Conservation (phyloP, 441 rosid genomes). For the Bruguiera hainesii region DNA sequence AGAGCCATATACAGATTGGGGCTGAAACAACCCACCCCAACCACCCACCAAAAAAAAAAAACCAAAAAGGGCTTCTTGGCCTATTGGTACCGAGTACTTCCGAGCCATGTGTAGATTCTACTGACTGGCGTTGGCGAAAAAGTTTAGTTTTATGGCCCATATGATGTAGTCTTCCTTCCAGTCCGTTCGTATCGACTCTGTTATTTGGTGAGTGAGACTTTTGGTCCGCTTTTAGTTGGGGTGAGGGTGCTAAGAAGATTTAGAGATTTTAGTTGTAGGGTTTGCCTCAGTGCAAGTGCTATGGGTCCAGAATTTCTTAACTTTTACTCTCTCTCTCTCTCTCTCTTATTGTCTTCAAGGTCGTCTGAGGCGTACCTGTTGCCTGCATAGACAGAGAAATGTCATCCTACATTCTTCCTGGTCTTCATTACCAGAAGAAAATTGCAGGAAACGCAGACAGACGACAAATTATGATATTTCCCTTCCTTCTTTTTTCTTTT, state of each 20-base stretch:
- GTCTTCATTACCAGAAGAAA: background rate
- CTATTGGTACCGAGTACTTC: too few species aligned
- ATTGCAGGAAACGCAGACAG: too few species aligned
- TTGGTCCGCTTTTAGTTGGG: background rate
- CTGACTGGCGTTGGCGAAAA: too few species aligned
- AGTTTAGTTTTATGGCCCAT: too few species aligned
- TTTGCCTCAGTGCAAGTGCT: conserved; percentile 26
- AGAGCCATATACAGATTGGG: too few species aligned
- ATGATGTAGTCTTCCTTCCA: background rate
- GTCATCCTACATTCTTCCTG: conserved; percentile 38
- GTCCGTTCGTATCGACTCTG: too few species aligned
- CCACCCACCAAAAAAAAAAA: too few species aligned
- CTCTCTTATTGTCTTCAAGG: conserved; percentile 20
- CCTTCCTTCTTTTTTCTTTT: too few species aligned
- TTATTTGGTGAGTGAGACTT: background rate
- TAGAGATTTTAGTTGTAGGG: conserved; percentile 35
- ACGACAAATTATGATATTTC: too few species aligned
- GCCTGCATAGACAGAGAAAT: conserved; percentile 71
- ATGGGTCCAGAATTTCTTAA: conserved; percentile 53
- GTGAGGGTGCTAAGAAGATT: background rate
- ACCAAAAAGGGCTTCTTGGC: too few species aligned
- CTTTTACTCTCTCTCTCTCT: conserved; percentile 45
- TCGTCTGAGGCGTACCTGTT: conserved; percentile 50
- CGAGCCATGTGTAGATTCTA: too few species aligned
- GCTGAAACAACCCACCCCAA: too few species aligned